Evolutionary conservation across 164 flowering plant genomes (phyloP).

Genomic region (Dillenia suffruticosa): DNA sequence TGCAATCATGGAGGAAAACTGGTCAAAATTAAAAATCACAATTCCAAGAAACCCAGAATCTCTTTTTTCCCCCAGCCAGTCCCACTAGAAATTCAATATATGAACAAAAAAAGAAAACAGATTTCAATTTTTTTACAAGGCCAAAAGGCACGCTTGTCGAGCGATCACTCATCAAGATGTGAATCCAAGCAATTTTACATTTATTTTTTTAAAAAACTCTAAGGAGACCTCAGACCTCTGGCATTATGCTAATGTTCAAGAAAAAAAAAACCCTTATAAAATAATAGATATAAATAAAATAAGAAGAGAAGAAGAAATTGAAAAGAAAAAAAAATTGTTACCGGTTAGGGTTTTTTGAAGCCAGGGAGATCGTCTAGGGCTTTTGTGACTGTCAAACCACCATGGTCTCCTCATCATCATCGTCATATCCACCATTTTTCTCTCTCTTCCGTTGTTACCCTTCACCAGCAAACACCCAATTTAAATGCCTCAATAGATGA

Average conservation of each 20-base stretch:
- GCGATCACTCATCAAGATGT: no score
- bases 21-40: no score
- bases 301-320: background rate
- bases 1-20: no score
- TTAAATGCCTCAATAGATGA: background rate
- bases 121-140: no score
- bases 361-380: slow-evolving; percentile 60
- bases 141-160: no score
- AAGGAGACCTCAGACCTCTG: no score
- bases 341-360: slow-evolving; percentile 74
- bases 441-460: background rate
- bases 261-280: background rate
- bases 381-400: slow-evolving; percentile 75
- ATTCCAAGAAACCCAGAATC: no score
- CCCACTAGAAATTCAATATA: no score
- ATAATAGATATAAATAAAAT: background rate
- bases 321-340: slow-evolving; percentile 8
- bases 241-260: background rate
- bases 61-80: no score
- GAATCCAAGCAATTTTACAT: no score
- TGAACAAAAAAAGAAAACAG: no score
- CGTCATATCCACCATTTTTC: slow-evolving; percentile 25
- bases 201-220: no score
- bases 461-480: background rate
- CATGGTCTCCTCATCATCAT: slow-evolving; percentile 35